A percentile compares a stretch with the other conserved stretches of the same genome.
Evolutionary conservation across 1,284 basidiomycete genomes (phyloP).

Genomic region (Ceratobasidium sp.): DNA sequence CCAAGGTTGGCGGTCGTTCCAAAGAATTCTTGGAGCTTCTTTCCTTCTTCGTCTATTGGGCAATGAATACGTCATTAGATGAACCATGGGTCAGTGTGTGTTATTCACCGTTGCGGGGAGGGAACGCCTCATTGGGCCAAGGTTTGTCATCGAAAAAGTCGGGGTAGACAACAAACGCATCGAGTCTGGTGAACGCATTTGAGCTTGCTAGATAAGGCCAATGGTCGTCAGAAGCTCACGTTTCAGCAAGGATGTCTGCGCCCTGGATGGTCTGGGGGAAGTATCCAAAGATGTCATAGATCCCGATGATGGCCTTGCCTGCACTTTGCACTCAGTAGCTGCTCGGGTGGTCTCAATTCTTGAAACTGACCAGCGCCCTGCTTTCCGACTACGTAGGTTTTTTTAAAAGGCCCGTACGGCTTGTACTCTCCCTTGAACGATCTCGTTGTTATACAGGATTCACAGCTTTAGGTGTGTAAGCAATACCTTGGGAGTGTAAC

Average conservation of each 20-base stretch:
- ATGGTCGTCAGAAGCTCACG: constrained; percentile 46
- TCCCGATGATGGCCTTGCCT: constrained; percentile 66
- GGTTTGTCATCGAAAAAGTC: constrained; percentile 43
- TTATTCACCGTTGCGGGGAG: constrained; percentile 66
- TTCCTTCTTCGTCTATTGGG: constrained; percentile 48
- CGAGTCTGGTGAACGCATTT: constrained; percentile 58
- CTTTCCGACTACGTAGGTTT: constrained; percentile 67
- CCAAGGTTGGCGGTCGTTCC: constrained; percentile 64
- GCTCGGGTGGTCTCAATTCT: not conserved
- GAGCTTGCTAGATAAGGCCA: constrained; percentile 56
- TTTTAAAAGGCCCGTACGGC: constrained; percentile 60
- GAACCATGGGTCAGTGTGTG: constrained; percentile 55
- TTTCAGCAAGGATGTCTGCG: constrained; percentile 70
- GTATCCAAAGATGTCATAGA: constrained; percentile 76
- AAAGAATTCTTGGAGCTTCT: constrained; percentile 68
- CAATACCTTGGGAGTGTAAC: constrained; percentile 56
- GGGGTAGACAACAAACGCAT: constrained; percentile 37
- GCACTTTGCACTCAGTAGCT: not conserved
- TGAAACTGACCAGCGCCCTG: constrained; percentile 57
- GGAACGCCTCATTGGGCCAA: constrained; percentile 60
- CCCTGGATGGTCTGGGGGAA: constrained; percentile 69
- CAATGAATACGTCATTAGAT: not conserved
- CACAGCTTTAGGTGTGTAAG: too few relatives aligned
- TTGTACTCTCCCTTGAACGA: constrained; percentile 63
- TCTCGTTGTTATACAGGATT: not conserved